A percentile compares a stretch with the other conserved stretches of the same genome.
phyloP scores from a whole-genome alignment of 495 filamentous ascomycete genomes.

The Glarea lozoyensis region DNA sequence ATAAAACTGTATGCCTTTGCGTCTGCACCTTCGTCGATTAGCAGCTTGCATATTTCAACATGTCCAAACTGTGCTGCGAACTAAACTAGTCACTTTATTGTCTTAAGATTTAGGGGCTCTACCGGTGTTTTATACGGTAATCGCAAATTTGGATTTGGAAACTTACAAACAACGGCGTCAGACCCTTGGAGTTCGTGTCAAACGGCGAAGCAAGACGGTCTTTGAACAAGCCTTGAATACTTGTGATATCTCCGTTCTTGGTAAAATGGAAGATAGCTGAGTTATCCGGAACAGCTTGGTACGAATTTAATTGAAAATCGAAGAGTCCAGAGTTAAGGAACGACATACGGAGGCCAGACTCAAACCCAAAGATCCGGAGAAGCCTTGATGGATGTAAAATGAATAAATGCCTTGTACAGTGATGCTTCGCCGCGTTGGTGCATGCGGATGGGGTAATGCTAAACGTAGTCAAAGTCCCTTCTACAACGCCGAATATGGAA shows the following conservation, averaged over 20 bases:
- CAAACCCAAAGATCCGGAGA: neutral
- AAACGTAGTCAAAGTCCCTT: too few relatives aligned
- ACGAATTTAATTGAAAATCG: neutral
- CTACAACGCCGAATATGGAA: too few relatives aligned
- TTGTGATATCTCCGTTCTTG: neutral
- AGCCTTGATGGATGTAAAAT: neutral
- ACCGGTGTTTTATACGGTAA: too few relatives aligned
- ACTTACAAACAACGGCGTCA: conserved; percentile 1
- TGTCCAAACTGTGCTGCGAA: conserved; percentile 1
- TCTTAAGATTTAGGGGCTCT: neutral
- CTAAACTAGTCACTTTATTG: neutral
- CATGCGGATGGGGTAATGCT: too few relatives aligned
- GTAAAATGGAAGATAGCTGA: neutral
- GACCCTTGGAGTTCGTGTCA: conserved; percentile 1
- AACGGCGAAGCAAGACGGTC: neutral
- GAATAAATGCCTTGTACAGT: too few relatives aligned
- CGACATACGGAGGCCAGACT: neutral
- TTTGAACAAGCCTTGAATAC: neutral
- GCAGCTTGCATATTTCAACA: neutral
- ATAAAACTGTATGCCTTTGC: neutral
- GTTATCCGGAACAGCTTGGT: conserved; percentile 1
- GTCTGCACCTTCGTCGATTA: neutral
- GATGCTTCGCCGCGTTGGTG: too few relatives aligned
- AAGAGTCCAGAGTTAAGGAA: neutral
- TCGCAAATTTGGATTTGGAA: neutral